These are phyloP conservation scores for Ceratocystis alfenasii DNA, from an alignment of 2,329 filamentous ascomycete genomes.

Conservation along the genomic window DNA sequence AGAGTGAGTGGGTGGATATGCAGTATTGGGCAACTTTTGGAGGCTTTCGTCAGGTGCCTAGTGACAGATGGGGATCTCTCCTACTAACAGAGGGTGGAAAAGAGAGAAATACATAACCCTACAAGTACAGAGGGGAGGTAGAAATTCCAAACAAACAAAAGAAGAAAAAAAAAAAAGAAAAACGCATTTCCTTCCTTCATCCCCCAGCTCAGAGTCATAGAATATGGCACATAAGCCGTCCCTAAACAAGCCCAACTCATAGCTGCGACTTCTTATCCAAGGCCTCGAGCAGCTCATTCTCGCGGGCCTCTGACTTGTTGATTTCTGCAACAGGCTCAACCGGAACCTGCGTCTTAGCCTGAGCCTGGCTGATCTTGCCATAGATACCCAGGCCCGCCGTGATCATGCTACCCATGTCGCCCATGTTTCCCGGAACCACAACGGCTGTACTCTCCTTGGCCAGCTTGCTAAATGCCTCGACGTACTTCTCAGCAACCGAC, in stretches of 20 bases:
- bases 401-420: constrained; percentile 94
- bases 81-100: neutral
- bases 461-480: constrained; percentile 83
- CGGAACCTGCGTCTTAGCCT: constrained; percentile 42
- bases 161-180: neutral
- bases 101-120: neutral
- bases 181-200: neutral
- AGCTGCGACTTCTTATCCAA: constrained; percentile 30
- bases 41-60: neutral
- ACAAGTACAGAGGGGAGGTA: neutral
- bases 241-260: constrained; percentile 21
- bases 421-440: constrained; percentile 91
- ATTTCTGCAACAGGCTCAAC: constrained; percentile 20
- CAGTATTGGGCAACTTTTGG: neutral
- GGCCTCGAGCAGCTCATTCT: constrained; percentile 33
- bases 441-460: constrained; percentile 93
- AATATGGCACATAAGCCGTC: neutral
- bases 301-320: constrained; percentile 26
- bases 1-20: neutral
- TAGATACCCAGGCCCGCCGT: constrained; percentile 91
- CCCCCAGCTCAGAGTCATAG: neutral
- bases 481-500: constrained; percentile 92
- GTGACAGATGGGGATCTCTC: neutral
- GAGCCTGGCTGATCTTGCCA: constrained; percentile 76
- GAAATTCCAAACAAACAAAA: constrained; percentile 3